phyloP scores from a whole-genome alignment of 2,329 filamentous ascomycete species.

The Emericellopsis atlantica region DNA sequence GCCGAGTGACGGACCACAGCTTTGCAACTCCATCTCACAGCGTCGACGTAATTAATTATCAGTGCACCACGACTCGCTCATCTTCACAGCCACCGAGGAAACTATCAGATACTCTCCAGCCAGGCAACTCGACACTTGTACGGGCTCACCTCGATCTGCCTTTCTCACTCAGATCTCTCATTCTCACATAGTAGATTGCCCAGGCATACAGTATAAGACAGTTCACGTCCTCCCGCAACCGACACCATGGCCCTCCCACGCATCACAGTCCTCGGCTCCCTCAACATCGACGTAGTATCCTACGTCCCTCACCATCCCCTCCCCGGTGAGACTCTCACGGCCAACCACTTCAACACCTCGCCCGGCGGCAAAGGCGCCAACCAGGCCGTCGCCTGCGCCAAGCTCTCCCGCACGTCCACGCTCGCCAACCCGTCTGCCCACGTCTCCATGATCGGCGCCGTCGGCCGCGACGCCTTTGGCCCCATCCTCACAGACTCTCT shows the following conservation, averaged over 20 bases:
- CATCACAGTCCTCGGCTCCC: conserved; percentile 80
- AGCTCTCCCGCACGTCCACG: conserved; percentile 50
- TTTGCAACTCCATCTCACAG: too few species aligned
- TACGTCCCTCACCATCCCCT: conserved; percentile 72
- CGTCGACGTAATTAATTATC: too few species aligned
- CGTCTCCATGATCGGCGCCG: conserved; percentile 63
- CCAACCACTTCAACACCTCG: conserved; percentile 64
- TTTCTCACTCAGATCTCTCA: too few species aligned
- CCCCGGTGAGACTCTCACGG: conserved; percentile 78
- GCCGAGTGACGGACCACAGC: not conserved
- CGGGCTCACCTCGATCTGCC: too few species aligned
- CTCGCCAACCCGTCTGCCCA: conserved; percentile 19
- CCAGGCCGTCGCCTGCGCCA: conserved; percentile 80
- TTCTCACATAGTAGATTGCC: too few species aligned
- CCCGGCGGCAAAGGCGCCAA: conserved; percentile 93
- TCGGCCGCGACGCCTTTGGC: conserved; percentile 58
- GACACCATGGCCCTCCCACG: conserved; percentile 16
- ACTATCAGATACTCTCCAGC: too few species aligned
- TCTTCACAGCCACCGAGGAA: too few species aligned
- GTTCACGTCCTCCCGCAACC: too few species aligned
- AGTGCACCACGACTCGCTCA: too few species aligned
- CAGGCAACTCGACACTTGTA: too few species aligned
- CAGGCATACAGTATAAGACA: too few species aligned
- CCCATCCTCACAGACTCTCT: conserved; percentile 45
- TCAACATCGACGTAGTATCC: conserved; percentile 90